These are phyloP conservation scores for Oldenlandia corymbosa DNA, from an alignment of 257 asterid species.

Conservation along the genomic window DNA sequence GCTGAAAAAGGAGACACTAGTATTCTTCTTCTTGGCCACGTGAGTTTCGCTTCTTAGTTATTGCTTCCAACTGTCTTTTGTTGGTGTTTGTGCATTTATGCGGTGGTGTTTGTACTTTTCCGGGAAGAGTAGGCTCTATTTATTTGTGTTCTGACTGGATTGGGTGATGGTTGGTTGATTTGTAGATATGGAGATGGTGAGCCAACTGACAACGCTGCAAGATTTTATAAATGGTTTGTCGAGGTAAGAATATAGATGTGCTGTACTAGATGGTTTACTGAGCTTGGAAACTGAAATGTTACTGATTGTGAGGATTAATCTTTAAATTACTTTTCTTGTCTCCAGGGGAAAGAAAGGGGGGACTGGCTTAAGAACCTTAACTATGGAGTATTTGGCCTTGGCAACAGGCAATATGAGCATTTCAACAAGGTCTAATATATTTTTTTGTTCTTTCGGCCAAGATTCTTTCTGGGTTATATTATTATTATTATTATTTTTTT, in stretches of 20 bases:
- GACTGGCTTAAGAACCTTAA: constrained; percentile 73
- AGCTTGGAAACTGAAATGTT: not conserved
- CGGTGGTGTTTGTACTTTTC: not conserved
- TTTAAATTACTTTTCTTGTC: constrained; percentile 6
- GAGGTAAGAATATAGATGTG: constrained; percentile 47
- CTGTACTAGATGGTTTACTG: too few relatives aligned
- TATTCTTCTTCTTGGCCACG: constrained; percentile 95
- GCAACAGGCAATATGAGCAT: constrained; percentile 98
- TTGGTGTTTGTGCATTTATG: not conserved
- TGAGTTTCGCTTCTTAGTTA: constrained; percentile 32
- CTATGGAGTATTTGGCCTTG: constrained; percentile 94
- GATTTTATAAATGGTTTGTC: constrained; percentile 89
- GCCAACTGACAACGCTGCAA: constrained; percentile 98
- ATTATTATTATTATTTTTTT: not conserved
- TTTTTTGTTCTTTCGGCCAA: not conserved
- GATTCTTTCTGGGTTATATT: not conserved
- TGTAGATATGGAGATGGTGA: constrained; percentile 98
- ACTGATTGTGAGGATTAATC: constrained; percentile 19
- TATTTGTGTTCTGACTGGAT: constrained; percentile 17
- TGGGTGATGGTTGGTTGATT: constrained; percentile 44
- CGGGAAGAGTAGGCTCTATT: not conserved
- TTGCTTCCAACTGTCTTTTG: not conserved
- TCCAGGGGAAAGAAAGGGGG: constrained; percentile 75
- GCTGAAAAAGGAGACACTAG: constrained; percentile 70
- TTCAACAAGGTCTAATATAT: constrained; percentile 83